Evolutionary conservation across 306 rosid genomes (phyloP).

Genomic region (Cajanus cajan): DNA sequence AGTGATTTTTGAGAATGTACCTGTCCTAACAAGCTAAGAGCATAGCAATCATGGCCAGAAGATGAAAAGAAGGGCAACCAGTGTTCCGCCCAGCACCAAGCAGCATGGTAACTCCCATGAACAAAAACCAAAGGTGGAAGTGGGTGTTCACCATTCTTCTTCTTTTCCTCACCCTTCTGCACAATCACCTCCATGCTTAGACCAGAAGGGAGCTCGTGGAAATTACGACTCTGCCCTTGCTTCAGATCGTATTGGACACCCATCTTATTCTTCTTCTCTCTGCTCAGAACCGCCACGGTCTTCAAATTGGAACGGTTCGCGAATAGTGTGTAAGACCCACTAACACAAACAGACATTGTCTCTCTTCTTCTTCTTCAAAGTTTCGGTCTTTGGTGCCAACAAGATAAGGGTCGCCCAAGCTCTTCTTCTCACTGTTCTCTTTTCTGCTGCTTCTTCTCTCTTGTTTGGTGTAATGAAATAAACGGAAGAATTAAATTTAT

Average conservation of each 20-base stretch:
- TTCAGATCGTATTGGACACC: slow-evolving; percentile 51
- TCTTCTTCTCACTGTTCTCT: neutral
- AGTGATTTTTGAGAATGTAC: slow-evolving; percentile 37
- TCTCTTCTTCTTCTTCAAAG: slow-evolving; percentile 1
- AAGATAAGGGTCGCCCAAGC: slow-evolving; percentile 6
- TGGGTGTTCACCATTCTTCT: slow-evolving; percentile 2
- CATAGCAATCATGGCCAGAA: slow-evolving; percentile 74
- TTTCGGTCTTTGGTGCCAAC: slow-evolving; percentile 9
- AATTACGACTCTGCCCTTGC: slow-evolving; percentile 71
- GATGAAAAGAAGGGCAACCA: slow-evolving; percentile 86
- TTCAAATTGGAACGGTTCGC: slow-evolving; percentile 27
- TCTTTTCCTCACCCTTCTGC: slow-evolving; percentile 48
- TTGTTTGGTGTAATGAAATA: neutral
- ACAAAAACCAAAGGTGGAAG: slow-evolving; percentile 75
- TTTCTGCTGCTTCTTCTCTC: neutral
- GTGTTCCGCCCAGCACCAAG: slow-evolving; percentile 94
- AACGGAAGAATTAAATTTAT: neutral
- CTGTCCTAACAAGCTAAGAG: slow-evolving; percentile 83
- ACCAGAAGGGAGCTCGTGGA: slow-evolving; percentile 78
- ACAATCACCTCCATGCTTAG: slow-evolving; percentile 72
- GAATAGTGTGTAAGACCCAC: slow-evolving; percentile 18
- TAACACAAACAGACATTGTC: slow-evolving; percentile 42
- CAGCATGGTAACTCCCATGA: slow-evolving; percentile 97
- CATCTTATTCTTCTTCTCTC: slow-evolving; percentile 39
- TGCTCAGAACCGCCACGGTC: slow-evolving; percentile 37